Evolutionary conservation across 208 protist species (phyloP).

Genomic region (Vickermania ingenoplastis): DNA sequence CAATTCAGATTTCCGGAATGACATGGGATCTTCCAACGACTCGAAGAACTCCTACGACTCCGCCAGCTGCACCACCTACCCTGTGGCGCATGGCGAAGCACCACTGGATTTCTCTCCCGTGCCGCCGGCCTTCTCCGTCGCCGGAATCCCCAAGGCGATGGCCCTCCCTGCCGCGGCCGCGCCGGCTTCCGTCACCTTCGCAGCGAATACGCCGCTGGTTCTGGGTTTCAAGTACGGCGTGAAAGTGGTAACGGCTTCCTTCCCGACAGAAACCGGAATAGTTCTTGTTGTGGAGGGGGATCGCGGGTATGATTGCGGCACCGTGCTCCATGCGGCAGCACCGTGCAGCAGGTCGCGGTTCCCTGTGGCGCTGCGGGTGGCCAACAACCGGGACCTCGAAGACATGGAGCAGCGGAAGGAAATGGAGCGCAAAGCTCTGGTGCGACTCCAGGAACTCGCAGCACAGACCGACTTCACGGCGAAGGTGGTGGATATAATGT

Average conservation of each 20-base stretch:
- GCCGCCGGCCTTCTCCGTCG: background rate
- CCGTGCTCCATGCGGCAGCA: conserved; percentile 24
- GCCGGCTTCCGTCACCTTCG: conserved; percentile 4
- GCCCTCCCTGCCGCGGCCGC: background rate
- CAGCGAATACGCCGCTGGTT: conserved; percentile 16
- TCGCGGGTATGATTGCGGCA: conserved; percentile 58
- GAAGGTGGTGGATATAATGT: conserved; percentile 54
- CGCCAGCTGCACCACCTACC: background rate
- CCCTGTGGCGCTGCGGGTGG: background rate
- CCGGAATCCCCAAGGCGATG: background rate
- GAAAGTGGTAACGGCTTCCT: conserved; percentile 26
- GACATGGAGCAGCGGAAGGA: conserved; percentile 21
- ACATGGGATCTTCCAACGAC: background rate
- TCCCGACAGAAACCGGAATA: conserved; percentile 23
- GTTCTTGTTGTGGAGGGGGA: conserved; percentile 65
- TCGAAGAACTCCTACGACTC: background rate
- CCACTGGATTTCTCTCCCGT: background rate
- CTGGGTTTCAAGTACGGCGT: conserved; percentile 75
- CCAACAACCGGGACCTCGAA: conserved; percentile 18
- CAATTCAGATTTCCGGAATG: conserved; percentile 6
- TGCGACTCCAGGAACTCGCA: conserved; percentile 35
- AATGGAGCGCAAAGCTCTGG: conserved; percentile 43
- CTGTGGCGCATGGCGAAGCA: too few relatives aligned
- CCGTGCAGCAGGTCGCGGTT: conserved; percentile 1
- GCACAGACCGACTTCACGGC: conserved; percentile 30